A percentile compares a stretch with the other conserved stretches of the same genome.
Conservation (phyloP, 2,329 filamentous ascomycete species). For the Fusarium sp. region DNA sequence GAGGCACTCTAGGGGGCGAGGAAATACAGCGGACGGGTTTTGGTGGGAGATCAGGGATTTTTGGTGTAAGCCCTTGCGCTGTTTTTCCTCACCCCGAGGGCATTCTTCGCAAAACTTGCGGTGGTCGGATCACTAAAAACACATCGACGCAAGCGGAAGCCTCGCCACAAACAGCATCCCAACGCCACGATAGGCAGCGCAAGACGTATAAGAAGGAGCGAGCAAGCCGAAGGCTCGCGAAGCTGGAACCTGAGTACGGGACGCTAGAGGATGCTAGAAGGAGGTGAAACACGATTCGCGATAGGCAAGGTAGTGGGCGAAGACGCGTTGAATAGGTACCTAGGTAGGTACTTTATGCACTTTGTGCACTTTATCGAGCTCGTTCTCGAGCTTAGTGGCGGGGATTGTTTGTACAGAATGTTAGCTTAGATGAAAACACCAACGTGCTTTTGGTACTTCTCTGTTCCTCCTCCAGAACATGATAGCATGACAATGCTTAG, state of each 20-base stretch:
- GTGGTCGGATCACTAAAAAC: neutral
- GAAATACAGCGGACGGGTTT: too few species aligned
- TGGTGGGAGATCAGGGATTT: too few species aligned
- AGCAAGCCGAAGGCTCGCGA: neutral
- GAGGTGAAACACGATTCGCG: neutral
- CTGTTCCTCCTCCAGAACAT: neutral
- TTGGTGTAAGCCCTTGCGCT: too few species aligned
- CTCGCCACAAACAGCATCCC: neutral
- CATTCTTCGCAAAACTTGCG: neutral
- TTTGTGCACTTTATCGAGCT: neutral
- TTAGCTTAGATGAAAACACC: neutral
- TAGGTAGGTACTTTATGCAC: neutral
- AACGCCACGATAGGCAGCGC: neutral
- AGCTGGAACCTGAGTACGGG: neutral
- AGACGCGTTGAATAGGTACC: neutral
- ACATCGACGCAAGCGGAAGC: neutral
- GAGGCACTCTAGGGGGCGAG: neutral
- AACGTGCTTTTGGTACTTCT: neutral
- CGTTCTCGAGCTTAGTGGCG: neutral
- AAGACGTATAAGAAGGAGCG: neutral
- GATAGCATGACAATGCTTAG: neutral
- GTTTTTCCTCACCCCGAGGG: too few species aligned
- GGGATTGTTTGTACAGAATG: neutral
- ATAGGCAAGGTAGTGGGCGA: neutral
- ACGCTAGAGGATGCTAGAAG: neutral